phyloP scores from a whole-genome alignment of 768 basidiomycete species.

The Lentinula guzmanii region DNA sequence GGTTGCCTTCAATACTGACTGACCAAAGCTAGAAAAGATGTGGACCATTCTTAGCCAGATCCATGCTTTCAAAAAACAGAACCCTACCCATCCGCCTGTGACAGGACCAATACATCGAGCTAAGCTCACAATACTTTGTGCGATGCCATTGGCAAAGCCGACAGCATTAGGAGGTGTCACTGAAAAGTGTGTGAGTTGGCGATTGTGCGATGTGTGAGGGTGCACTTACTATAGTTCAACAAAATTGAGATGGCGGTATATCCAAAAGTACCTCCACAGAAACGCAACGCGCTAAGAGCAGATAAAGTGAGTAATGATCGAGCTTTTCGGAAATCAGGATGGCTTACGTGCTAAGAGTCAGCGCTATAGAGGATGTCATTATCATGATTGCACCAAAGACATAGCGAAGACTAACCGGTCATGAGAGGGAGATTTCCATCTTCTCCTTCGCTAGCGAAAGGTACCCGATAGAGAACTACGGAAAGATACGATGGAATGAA shows the following conservation, averaged over 20 bases:
- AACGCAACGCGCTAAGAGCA: conserved; percentile 67
- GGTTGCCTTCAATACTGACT: conserved; percentile 57
- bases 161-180: conserved; percentile 90
- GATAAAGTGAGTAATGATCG: not conserved
- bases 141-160: conserved; percentile 91
- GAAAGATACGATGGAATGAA: conserved; percentile 90
- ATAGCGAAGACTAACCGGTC: conserved; percentile 47
- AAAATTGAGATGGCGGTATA: conserved; percentile 90
- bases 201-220: not conserved
- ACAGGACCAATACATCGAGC: conserved; percentile 89
- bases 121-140: conserved; percentile 91
- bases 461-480: conserved; percentile 63
- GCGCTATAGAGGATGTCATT: conserved; percentile 33
- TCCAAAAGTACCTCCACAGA: conserved; percentile 81
- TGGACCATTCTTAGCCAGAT: conserved; percentile 8
- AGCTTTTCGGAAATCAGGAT: conserved; percentile 7
- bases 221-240: conserved; percentile 70
- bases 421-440: conserved; percentile 79
- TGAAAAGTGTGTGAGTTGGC: conserved; percentile 21
- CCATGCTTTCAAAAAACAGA: not conserved
- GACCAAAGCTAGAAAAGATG: conserved; percentile 61
- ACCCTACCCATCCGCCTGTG: conserved; percentile 72
- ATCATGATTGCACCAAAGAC: conserved; percentile 6
- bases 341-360: conserved; percentile 78
- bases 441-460: conserved; percentile 61